phyloP scores from a whole-genome alignment of 192 early-diverging fungal species.

The Dispira simplex region DNA sequence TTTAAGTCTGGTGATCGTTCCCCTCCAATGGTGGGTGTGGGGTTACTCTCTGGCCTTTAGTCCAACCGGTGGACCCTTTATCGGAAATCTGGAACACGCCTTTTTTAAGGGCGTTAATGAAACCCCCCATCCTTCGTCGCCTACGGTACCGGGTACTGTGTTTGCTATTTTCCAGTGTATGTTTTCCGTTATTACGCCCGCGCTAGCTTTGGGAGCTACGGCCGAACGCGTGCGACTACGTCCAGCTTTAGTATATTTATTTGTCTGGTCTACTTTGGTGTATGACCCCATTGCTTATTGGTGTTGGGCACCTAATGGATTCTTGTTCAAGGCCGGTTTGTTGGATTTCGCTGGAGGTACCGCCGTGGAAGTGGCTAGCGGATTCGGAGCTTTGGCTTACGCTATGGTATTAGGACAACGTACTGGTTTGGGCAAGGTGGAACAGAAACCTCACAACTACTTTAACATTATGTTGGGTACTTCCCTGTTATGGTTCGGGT shows the following conservation, averaged over 20 bases:
- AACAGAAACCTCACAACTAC: conserved; percentile 77
- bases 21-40: conserved; percentile 83
- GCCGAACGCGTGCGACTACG: conserved; percentile 79
- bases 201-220: conserved; percentile 77
- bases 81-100: conserved; percentile 67
- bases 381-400: conserved; percentile 80
- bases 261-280: conserved; percentile 85
- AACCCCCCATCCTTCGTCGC: conserved; percentile 30
- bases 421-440: conserved; percentile 49
- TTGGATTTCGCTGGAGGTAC: conserved; percentile 95
- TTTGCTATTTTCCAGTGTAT: conserved; percentile 82
- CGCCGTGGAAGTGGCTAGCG: conserved; percentile 87
- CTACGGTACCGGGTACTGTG: conserved; percentile 55
- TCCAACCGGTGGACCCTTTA: conserved; percentile 50
- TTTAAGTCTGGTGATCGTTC: conserved; percentile 68
- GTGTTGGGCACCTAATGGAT: conserved; percentile 82
- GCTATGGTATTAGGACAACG: conserved; percentile 71
- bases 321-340: conserved; percentile 63
- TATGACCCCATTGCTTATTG: conserved; percentile 94
- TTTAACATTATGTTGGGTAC: conserved; percentile 85
- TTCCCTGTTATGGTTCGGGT: conserved; percentile 85
- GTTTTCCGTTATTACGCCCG: conserved; percentile 85
- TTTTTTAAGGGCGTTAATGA: conserved; percentile 47
- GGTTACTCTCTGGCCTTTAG: conserved; percentile 82
- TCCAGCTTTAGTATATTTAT: conserved; percentile 78